These are phyloP conservation scores for Kuraishia hungarica DNA, from an alignment of 805 yeast genomes.

Conservation along the genomic window DNA sequence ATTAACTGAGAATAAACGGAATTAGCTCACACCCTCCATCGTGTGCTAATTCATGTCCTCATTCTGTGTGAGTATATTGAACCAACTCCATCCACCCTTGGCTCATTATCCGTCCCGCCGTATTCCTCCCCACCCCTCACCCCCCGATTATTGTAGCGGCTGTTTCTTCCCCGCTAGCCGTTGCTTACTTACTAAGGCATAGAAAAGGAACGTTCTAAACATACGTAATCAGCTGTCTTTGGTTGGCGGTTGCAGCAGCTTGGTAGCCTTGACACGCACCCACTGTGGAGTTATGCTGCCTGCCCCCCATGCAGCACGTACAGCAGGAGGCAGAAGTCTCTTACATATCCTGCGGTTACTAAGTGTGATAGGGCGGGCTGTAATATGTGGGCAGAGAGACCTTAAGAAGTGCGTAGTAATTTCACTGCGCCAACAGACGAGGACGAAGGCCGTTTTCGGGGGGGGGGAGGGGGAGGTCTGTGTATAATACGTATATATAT, in stretches of 20 bases:
- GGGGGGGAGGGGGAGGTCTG: too few relatives aligned
- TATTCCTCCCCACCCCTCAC: neutral
- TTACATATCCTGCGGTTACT: neutral
- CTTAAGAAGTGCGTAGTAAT: neutral
- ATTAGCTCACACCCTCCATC: too few relatives aligned
- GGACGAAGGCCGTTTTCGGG: neutral
- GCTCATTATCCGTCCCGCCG: too few relatives aligned
- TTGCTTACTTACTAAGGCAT: neutral
- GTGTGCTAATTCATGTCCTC: too few relatives aligned
- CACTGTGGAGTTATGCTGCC: neutral
- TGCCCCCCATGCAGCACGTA: neutral
- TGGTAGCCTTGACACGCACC: neutral
- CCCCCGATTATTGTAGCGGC: neutral
- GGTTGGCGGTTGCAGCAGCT: neutral
- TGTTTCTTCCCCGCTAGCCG: neutral
- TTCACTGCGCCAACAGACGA: neutral
- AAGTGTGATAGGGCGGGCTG: neutral
- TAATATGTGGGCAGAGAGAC: neutral
- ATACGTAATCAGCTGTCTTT: neutral
- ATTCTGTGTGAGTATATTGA: too few relatives aligned
- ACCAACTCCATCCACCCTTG: too few relatives aligned
- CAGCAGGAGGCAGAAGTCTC: neutral
- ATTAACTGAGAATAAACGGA: too few relatives aligned
- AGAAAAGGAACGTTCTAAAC: neutral
- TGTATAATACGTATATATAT: too few relatives aligned